phyloP scores from a whole-genome alignment of 2,329 filamentous ascomycete genomes.

The Talaromyces sp. region DNA sequence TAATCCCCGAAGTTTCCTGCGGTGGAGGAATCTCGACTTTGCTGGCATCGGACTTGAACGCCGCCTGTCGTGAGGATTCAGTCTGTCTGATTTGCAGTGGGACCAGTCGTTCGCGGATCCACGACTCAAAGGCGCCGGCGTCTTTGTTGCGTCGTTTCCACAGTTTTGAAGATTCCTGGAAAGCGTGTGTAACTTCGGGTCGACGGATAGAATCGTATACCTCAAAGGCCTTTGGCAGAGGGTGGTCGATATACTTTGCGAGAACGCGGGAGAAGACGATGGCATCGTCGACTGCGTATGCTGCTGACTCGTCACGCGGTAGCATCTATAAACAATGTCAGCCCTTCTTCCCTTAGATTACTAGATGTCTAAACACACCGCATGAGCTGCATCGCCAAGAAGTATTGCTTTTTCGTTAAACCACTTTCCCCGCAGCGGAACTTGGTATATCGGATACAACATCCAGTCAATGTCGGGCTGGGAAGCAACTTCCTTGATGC shows the following conservation, averaged over 20 bases:
- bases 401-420: slow-evolving; percentile 35
- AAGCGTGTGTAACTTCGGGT: slow-evolving; percentile 32
- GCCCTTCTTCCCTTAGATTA: background rate
- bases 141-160: slow-evolving; percentile 35
- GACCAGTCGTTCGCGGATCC: slow-evolving; percentile 35
- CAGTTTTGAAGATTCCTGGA: slow-evolving; percentile 32
- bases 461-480: slow-evolving; percentile 29
- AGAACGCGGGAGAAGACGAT: slow-evolving; percentile 39
- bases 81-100: slow-evolving; percentile 28
- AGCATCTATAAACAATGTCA: slow-evolving; percentile 35
- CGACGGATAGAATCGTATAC: slow-evolving; percentile 35
- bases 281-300: slow-evolving; percentile 41
- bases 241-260: slow-evolving; percentile 25
- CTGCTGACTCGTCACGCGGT: slow-evolving; percentile 41
- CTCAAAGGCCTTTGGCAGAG: slow-evolving; percentile 28
- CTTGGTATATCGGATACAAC: slow-evolving; percentile 41
- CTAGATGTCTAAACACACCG: slow-evolving; percentile 25
- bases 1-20: background rate
- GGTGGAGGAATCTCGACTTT: slow-evolving; percentile 25
- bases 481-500: slow-evolving; percentile 30
- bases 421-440: slow-evolving; percentile 35
- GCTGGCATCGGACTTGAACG: slow-evolving; percentile 33
- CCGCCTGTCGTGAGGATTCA: slow-evolving; percentile 22
- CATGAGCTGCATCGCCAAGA: slow-evolving; percentile 44
- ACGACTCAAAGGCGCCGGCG: slow-evolving; percentile 28